phyloP scores from a whole-genome alignment of 2,329 filamentous ascomycete species.

The Fusarium globosum region DNA sequence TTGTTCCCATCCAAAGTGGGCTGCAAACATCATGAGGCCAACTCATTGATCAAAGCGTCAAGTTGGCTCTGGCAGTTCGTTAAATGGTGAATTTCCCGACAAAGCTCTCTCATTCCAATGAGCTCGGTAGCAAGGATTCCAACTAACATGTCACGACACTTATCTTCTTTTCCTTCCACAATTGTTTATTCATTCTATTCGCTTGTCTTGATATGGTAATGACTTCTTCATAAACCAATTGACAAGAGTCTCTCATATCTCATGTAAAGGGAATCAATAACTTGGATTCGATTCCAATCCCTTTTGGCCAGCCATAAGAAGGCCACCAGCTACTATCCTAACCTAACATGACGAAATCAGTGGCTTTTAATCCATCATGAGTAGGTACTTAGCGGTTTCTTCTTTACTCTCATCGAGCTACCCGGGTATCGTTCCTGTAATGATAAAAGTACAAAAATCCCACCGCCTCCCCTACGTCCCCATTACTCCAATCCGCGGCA shows the following conservation, averaged over 20 bases:
- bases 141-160: neutral
- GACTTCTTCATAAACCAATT: neutral
- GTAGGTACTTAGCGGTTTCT: constrained; percentile 35
- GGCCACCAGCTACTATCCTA: neutral
- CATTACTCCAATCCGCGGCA: constrained; percentile 4
- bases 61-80: neutral
- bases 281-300: constrained; percentile 2
- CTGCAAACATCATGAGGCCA: neutral
- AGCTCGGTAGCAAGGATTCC: neutral
- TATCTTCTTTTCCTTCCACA: neutral
- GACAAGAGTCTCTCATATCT: neutral
- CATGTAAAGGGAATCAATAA: neutral
- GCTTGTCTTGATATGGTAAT: neutral
- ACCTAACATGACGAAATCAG: neutral
- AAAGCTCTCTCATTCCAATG: constrained; percentile 9
- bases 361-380: constrained; percentile 10
- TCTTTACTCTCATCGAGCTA: constrained; percentile 28
- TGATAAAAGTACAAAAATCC: constrained; percentile 44
- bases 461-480: constrained; percentile 13
- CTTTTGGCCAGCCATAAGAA: constrained; percentile 8
- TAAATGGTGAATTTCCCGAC: neutral
- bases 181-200: neutral
- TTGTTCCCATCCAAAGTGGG: neutral
- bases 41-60: constrained; percentile 1
- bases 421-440: constrained; percentile 46